These are phyloP conservation scores for Adansonia grandidieri DNA, from an alignment of 441 rosid species.

Conservation along the genomic window DNA sequence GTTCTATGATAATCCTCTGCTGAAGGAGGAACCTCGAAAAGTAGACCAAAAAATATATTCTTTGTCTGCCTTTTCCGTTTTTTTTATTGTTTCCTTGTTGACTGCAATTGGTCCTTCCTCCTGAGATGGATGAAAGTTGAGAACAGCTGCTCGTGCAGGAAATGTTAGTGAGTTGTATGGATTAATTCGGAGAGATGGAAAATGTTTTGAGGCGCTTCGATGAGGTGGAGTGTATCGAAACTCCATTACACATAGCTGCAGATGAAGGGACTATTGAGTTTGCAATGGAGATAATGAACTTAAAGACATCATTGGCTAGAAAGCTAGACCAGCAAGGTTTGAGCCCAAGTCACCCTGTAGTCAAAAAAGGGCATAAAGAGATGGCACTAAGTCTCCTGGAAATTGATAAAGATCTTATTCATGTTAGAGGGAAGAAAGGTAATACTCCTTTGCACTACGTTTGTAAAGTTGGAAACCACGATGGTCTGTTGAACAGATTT, in stretches of 20 bases:
- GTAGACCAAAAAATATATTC: too few relatives aligned
- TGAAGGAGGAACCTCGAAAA: too few relatives aligned
- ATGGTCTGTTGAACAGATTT: constrained; percentile 25
- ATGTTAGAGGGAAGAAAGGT: background rate
- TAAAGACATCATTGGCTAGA: background rate
- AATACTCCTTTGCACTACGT: background rate
- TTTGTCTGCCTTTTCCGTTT: too few relatives aligned
- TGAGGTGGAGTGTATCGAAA: background rate
- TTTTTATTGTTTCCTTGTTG: too few relatives aligned
- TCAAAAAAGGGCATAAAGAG: background rate
- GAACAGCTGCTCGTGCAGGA: too few relatives aligned
- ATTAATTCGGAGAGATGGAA: too few relatives aligned
- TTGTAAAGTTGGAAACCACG: background rate
- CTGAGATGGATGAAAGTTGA: too few relatives aligned
- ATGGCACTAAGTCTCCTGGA: background rate
- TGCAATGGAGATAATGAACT: background rate
- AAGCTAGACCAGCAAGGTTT: background rate
- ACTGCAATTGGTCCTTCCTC: too few relatives aligned
- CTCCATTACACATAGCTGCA: background rate
- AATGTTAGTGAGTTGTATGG: too few relatives aligned
- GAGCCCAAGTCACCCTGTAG: background rate
- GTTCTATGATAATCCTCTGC: too few relatives aligned
- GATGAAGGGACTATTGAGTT: background rate
- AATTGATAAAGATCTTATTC: background rate
- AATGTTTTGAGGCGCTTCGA: too few relatives aligned